Base-by-base conservation (phyloP, 1,284 basidiomycete species). In the Heterobasidion irregulare region DNA sequence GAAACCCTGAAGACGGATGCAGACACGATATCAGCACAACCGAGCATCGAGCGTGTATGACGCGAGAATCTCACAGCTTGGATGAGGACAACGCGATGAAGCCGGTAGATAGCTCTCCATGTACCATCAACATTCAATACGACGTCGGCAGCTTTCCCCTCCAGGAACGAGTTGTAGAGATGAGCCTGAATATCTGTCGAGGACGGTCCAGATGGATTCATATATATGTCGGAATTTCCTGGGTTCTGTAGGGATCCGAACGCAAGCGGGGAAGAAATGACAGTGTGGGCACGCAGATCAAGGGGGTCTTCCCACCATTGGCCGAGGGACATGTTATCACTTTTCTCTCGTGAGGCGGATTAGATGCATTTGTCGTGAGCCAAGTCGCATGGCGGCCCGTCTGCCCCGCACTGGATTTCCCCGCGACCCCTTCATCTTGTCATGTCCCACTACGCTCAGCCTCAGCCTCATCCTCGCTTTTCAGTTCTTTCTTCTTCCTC, bases 1-100 rank as follows among this genome's bases (percentile, higher is more conserved):
- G 77, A 92, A 95, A 10, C 83, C 90, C 90, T 86, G 60, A 1
- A 56, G 44, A 53, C 41, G 50, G 12, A 53, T 18, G 55, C 47
- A 56, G 46, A 47, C 32, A 50, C 50, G 38, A 36, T 15, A 18
- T 9, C 13, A 16, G 16, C 16, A 44, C 41, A 7, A 13, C 41
- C 8, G 41, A 44, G 16, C 48, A n/a, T 41, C 45, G 47, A 34
- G 45, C 19, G 19, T 34, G 26, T 26, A 26, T 26, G 26, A 26
- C 26, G 26, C 26, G 26, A 26, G 26, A 26, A 46, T 74, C 82
- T 63, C 57, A 89, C 91, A 49, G 90, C 83, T 68, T 94, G 92
- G 53, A 91, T 91, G 52, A 95, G 81, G 38, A 95, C 82, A 57
- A 94, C 85, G 36, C 84, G 78, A 70, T 95, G 92, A 2, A 93